Percentiles rank a stretch among this genome's conserved stretches.
phyloP scores from a whole-genome alignment of 2,329 filamentous ascomycete genomes.

The Talaromyces amestolkiae region DNA sequence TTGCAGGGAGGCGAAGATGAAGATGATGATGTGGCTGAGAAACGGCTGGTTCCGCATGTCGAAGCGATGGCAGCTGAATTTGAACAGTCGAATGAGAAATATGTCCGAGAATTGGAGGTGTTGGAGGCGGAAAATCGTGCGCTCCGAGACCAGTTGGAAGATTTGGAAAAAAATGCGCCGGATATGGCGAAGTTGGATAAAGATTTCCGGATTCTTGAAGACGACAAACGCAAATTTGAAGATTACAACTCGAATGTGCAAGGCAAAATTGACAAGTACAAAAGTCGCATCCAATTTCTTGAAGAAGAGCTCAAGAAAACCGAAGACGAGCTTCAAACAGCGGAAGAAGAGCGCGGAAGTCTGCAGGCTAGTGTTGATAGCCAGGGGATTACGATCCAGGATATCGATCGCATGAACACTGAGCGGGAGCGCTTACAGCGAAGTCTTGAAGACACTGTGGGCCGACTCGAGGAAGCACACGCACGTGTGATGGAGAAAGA shows the following conservation, averaged over 20 bases:
- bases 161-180: conserved; percentile 80
- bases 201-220: conserved; percentile 88
- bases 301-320: conserved; percentile 82
- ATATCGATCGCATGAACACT: conserved; percentile 98
- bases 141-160: conserved; percentile 80
- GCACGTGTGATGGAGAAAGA: conserved; percentile 81
- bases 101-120: conserved; percentile 76
- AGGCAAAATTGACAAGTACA: conserved; percentile 84
- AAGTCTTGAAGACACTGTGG: conserved; percentile 72
- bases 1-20: conserved; percentile 87
- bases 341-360: conserved; percentile 74
- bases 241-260: conserved; percentile 85
- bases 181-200: conserved; percentile 81
- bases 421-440: conserved; percentile 92
- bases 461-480: conserved; percentile 80
- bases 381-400: conserved; percentile 92
- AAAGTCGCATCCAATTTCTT: conserved; percentile 74
- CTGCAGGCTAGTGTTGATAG: conserved; percentile 86
- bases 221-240: conserved; percentile 92
- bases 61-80: conserved; percentile 86
- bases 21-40: conserved; percentile 77
- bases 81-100: conserved; percentile 77
- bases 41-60: conserved; percentile 76
- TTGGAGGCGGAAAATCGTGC: conserved; percentile 83
- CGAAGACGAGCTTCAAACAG: conserved; percentile 69